Evolutionary conservation across 148 eudicot genomes (phyloP), one percentile per base, ranked within the genome.

Genomic region (Rhododendron vialii): DNA sequence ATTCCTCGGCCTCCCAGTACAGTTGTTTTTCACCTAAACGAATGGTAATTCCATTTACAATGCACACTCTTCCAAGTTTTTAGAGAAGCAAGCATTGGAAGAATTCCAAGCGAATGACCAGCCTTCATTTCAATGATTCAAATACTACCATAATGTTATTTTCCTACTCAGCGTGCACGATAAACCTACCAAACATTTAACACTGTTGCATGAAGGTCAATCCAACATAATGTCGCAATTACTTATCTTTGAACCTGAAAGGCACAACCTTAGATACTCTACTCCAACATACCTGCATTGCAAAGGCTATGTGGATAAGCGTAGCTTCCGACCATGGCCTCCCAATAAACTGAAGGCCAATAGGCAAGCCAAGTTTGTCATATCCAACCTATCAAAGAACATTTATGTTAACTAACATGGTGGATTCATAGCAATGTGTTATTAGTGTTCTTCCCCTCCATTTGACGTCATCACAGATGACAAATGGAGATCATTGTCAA

Each of bases 261-360:
- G 41, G 30, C 30, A 50, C 33, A 55, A 76, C 53, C 51, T 55
- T 5, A 17, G 18, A 8, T 71, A 50, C 24, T 30, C 14, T 41
- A 51, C 53, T 55, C 24, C n/a, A 24, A 28, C 82, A 74, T 92
- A 97, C 99, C 96, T 97, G 96, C 89, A 93, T 83, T 71, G 96
- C 93, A 71, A 85, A 93, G 43, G 98, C 95, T 73, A 94, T 88
- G 63, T 93, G 93, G 67, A 95, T 74, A 79, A 98, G 83, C 50
- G 92, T 90, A 82, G 99, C 90, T 88, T 98, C 99, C n/a, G 96
- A 92, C 98, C 99, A 94, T 69, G 99, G 96, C 86, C 88, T 90
- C 83, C 98, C 99, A 12, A 95, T 92, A 78, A 95, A 94, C 82
- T 98, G 99, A 82, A 98, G 95, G 53, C 99, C 99, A 28, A 98